phyloP scores from a whole-genome alignment of 2,329 filamentous ascomycete genomes.

The Endocalyx cinctus region DNA sequence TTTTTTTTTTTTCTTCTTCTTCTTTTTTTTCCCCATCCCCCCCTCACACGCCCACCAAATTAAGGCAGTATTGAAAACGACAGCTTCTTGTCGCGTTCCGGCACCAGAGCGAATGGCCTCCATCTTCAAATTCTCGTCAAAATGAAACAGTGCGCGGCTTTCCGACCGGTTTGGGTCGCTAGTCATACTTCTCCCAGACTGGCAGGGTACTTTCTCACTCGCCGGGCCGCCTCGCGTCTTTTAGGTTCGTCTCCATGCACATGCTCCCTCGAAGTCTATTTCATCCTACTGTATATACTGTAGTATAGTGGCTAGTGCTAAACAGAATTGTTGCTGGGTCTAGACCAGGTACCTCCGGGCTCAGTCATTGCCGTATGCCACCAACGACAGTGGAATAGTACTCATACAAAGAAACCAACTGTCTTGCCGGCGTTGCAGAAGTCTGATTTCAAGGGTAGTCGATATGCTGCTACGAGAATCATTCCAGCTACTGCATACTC shows the following conservation, averaged over 20 bases:
- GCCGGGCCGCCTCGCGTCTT: constrained; percentile 19
- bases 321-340: constrained; percentile 15
- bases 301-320: constrained; percentile 14
- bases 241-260: constrained; percentile 23
- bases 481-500: constrained; percentile 26
- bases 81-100: too few relatives aligned
- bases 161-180: constrained; percentile 25
- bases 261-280: constrained; percentile 8
- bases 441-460: constrained; percentile 12
- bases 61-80: too few relatives aligned
- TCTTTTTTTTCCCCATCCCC: too few relatives aligned
- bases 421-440: constrained; percentile 23
- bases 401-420: constrained; percentile 21
- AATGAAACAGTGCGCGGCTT: constrained; percentile 23
- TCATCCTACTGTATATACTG: constrained; percentile 2
- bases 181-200: constrained; percentile 22
- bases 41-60: too few relatives aligned
- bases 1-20: too few relatives aligned
- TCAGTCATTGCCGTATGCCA: constrained; percentile 11
- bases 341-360: constrained; percentile 19
- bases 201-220: constrained; percentile 19
- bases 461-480: constrained; percentile 12
- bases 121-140: too few relatives aligned
- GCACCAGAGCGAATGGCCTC: too few relatives aligned
- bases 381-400: constrained; percentile 24